These are phyloP conservation scores for Lodderomyces elongisporus DNA, from an alignment of 1,139 yeast genomes.

Conservation along the genomic window DNA sequence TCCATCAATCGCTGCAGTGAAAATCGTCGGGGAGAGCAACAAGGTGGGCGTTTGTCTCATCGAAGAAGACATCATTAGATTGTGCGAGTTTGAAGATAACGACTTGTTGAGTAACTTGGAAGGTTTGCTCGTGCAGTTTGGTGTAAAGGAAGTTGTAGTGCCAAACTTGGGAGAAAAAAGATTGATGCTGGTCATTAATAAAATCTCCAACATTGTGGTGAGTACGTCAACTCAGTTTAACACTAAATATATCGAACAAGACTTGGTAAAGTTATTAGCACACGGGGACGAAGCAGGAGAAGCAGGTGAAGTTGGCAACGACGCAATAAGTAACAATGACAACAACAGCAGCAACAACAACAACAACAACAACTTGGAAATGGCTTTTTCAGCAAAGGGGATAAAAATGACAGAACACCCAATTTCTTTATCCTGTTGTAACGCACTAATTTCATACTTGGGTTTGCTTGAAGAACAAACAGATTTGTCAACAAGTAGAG, in stretches of 20 bases:
- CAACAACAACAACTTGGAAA: constrained; percentile 33
- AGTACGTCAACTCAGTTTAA: constrained; percentile 58
- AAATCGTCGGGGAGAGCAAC: constrained; percentile 46
- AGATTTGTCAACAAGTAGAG: constrained; percentile 29
- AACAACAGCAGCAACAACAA: too few relatives aligned
- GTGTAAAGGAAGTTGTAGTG: constrained; percentile 77
- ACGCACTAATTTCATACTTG: constrained; percentile 62
- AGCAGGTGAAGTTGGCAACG: too few relatives aligned
- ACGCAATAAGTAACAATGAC: too few relatives aligned
- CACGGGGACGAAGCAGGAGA: too few relatives aligned
- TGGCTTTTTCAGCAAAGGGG: constrained; percentile 61
- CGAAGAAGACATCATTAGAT: constrained; percentile 70
- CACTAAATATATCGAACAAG: constrained; percentile 65
- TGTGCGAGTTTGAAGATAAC: constrained; percentile 80
- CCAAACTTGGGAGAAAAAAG: constrained; percentile 47
- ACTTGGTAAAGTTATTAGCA: constrained; percentile 59
- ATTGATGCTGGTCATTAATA: constrained; percentile 59
- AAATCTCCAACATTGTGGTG: constrained; percentile 65
- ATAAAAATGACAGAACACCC: constrained; percentile 32
- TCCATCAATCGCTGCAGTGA: constrained; percentile 74
- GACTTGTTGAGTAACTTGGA: constrained; percentile 85
- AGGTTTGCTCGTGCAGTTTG: constrained; percentile 78
- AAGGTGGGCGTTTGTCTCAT: constrained; percentile 70
- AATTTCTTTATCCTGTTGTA: constrained; percentile 44
- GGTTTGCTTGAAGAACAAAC: constrained; percentile 40